Evolutionary conservation across 1,139 yeast genomes (phyloP).

Genomic region (Kurtzmaniella quercitrusa): DNA sequence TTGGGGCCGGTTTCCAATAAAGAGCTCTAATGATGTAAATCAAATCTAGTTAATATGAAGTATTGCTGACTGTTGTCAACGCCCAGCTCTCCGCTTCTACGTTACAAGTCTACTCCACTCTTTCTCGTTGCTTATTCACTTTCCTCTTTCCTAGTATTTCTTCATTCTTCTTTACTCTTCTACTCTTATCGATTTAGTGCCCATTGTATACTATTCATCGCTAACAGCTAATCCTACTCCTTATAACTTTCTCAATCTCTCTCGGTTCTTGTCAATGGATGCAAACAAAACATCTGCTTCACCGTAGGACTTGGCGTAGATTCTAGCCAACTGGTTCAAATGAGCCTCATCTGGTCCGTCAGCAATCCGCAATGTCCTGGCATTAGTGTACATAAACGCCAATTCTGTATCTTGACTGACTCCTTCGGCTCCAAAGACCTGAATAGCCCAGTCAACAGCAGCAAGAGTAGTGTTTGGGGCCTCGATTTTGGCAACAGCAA

Average conservation of each 20-base stretch:
- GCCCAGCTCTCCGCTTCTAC: too few relatives aligned
- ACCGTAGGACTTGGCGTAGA: conserved; percentile 33
- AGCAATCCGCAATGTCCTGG: conserved; percentile 63
- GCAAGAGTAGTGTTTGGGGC: conserved; percentile 56
- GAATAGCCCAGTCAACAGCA: conserved; percentile 65
- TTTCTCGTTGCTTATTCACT: too few relatives aligned
- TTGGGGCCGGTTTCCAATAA: too few relatives aligned
- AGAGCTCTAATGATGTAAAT: too few relatives aligned
- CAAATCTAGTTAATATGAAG: too few relatives aligned
- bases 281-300: conserved; percentile 32
- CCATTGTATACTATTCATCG: too few relatives aligned
- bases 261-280: conserved; percentile 17
- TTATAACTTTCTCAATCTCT: conserved; percentile 25
- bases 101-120: too few relatives aligned
- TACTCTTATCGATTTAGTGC: too few relatives aligned
- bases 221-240: too few relatives aligned
- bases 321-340: conserved; percentile 54
- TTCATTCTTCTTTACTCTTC: too few relatives aligned
- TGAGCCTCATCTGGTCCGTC: conserved; percentile 80
- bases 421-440: conserved; percentile 69
- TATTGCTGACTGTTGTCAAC: too few relatives aligned
- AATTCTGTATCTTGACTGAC: conserved; percentile 61
- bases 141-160: too few relatives aligned
- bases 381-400: conserved; percentile 51
- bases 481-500: conserved; percentile 66